Base-by-base conservation (phyloP, 768 basidiomycete genomes). In the Amylocystis lapponica region DNA sequence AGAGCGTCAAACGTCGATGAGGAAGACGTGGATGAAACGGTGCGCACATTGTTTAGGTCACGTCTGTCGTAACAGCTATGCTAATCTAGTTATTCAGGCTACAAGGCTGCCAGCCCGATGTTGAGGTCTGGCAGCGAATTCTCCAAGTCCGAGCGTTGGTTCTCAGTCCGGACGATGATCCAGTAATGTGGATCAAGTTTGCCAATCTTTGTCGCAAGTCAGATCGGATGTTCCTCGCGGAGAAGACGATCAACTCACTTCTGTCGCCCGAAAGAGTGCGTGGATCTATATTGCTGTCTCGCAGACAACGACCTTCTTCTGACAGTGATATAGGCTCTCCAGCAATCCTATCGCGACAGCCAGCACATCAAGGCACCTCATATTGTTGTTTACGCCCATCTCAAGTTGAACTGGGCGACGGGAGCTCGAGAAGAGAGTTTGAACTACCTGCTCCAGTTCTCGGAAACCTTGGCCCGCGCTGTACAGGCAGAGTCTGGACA, bases 111-210 rank as follows among this genome's bases (percentile, higher is more conserved):
- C 93, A 98, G 58, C 90, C 91, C 19, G 96, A 98, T 55, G 95
- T 98, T 26, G 96, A 99, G 64, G 92, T 96, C 4, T 99, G 96
- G 96, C 96, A 98, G 61, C 81, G 95, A 16, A 89, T 98, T 41
- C 70, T 99, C 8, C 95, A 97, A 70, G 92, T 99, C 37, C 79
- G 96, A 41, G 91, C 94, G 0, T 74, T 98, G 40, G 93, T 99
- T 17, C 71, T 97, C 21, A 87, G 80, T 33, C 95, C 96, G 0
- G 88, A 88, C 50, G 92, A 96, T 49, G 93, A 97, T 59, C 90
- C 88, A 33, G 78, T 87, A 35, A 97, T 96, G 82, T 98, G 94
- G 93, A 96, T 99, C 65, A 93, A 96, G 65, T 97, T 99, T 57
- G 91, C 95, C 2, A 98, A 99, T 56, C 70, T 98, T 1, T 98